These are phyloP conservation scores for Lasiodiplodia citricola DNA, from an alignment of 2,329 filamentous ascomycete genomes.

Conservation along the genomic window DNA sequence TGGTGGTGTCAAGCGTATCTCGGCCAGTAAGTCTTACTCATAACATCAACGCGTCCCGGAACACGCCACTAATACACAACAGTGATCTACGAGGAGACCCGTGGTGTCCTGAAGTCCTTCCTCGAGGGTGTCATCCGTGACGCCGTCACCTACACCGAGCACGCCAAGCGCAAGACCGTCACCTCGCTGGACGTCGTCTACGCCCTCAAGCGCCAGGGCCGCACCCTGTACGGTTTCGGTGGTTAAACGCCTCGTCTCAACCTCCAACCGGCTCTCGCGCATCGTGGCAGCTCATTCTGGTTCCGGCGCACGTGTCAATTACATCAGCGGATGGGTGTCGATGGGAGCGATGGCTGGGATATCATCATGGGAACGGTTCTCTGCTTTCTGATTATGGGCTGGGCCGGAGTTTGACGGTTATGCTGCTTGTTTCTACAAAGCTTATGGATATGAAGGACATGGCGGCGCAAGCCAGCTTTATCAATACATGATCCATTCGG, in stretches of 20 bases:
- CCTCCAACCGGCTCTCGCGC: constrained; percentile 8
- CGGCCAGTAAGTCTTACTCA: constrained; percentile 70
- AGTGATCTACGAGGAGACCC: constrained; percentile 85
- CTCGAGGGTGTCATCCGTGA: constrained; percentile 81
- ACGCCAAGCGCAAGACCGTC: constrained; percentile 79
- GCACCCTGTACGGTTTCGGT: constrained; percentile 72
- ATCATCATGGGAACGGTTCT: constrained; percentile 20
- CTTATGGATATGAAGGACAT: constrained; percentile 15
- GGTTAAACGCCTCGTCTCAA: constrained; percentile 52
- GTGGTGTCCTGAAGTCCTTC: constrained; percentile 83
- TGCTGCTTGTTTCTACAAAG: constrained; percentile 9
- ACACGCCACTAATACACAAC: constrained; percentile 28
- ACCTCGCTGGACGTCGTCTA: constrained; percentile 68
- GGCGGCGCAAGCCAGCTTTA: constrained; percentile 16
- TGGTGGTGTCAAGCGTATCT: constrained; percentile 99
- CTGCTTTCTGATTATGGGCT: constrained; percentile 10
- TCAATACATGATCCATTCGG: constrained; percentile 21
- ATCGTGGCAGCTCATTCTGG: constrained; percentile 14
- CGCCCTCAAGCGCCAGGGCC: constrained; percentile 67
- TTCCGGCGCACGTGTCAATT: constrained; percentile 21
- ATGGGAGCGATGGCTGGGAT: constrained; percentile 7
- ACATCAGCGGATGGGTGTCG: constrained; percentile 11
- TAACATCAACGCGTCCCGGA: neutral
- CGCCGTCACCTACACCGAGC: constrained; percentile 81
- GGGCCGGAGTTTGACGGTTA: constrained; percentile 11